Base-by-base conservation (phyloP, 169 alveolate species). In the Babesia ovis region DNA sequence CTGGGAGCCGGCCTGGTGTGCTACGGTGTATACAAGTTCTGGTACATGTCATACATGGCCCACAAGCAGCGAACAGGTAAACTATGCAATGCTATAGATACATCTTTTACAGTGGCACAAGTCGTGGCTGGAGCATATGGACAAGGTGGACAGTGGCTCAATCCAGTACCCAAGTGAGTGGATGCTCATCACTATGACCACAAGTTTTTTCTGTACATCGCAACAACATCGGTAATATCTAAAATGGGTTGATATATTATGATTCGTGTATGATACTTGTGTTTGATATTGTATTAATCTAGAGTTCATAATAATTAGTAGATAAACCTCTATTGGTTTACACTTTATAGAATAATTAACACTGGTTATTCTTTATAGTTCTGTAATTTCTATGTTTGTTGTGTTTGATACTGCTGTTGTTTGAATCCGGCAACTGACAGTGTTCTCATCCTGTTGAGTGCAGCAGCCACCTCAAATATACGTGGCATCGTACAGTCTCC, bases 111-210 rank as follows among this genome's bases (percentile, higher is more conserved):
- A 88, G 93, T 91, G n/a, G 94, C 95, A 27, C 95, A 92, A 84
- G 69, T 92, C 14, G 95, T 92, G 57, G 95, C 95, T 6, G 91
- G 91, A 8, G 95, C 95, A 16, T 92, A 92, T 77, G 95, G 95
- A 53, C 95, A 92, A 58, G 95, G 95, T 39, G 95, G 95, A 20
- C 95, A 92, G 85, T 92, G 95, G 95, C 94, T 92, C 22, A 89
- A 92, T 74, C 95, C 95, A 12, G 95, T 92, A 27, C 95, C 95
- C 29, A 89, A 86, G 72, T 92, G 61, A 87, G n/a, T n/a, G n/a
- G n/a, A n/a, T n/a, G n/a, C n/a, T n/a, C n/a, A n/a, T n/a, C n/a
- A n/a, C n/a, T n/a, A n/a, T n/a, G n/a, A n/a, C n/a, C n/a, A n/a
- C n/a, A n/a, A n/a, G n/a, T n/a, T n/a, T n/a, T n/a, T n/a, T n/a